A percentile compares a stretch with the other conserved stretches of the same genome.
Evolutionary conservation across 1,284 basidiomycete genomes (phyloP).

Genomic region (Trichosporon sp.): DNA sequence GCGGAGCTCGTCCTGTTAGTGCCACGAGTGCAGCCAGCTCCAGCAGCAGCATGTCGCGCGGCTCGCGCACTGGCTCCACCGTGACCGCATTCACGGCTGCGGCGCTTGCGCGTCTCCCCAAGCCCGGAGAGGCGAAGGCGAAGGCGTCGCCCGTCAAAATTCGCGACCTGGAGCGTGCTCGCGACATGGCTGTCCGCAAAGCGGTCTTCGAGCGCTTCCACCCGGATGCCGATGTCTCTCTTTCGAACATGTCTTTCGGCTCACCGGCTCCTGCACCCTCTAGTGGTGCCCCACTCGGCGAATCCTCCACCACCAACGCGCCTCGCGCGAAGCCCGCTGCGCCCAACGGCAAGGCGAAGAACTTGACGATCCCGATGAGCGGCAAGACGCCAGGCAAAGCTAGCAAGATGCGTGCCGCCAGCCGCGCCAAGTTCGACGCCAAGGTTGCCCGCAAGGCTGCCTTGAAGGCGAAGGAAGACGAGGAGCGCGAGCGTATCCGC

Average conservation of each 20-base stretch:
- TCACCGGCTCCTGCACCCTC: neutral
- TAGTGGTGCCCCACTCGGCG: neutral
- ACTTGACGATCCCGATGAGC: neutral
- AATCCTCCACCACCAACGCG: neutral
- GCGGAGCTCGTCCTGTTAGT: neutral
- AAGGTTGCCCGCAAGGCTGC: conserved; percentile 28
- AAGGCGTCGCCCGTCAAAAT: conserved; percentile 32
- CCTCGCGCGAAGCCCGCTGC: neutral
- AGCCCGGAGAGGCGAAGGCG: conserved; percentile 33
- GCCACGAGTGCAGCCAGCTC: neutral
- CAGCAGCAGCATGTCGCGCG: neutral
- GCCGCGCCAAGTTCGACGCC: conserved; percentile 36
- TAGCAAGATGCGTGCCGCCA: conserved; percentile 33
- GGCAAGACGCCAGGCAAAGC: conserved; percentile 40
- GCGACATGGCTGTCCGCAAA: conserved; percentile 33
- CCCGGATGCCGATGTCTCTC: neutral
- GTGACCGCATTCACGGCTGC: conserved; percentile 39
- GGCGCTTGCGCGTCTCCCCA: conserved; percentile 40
- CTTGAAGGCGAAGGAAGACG: conserved; percentile 29
- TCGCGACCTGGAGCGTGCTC: conserved; percentile 38
- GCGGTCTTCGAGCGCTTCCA: conserved; percentile 40
- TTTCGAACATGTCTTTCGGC: neutral
- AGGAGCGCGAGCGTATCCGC: conserved; percentile 27
- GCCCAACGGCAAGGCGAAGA: neutral
- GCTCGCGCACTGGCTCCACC: neutral